Base-by-base conservation (phyloP, 2,329 filamentous ascomycete genomes). In the Fusarium gaditjirri region DNA sequence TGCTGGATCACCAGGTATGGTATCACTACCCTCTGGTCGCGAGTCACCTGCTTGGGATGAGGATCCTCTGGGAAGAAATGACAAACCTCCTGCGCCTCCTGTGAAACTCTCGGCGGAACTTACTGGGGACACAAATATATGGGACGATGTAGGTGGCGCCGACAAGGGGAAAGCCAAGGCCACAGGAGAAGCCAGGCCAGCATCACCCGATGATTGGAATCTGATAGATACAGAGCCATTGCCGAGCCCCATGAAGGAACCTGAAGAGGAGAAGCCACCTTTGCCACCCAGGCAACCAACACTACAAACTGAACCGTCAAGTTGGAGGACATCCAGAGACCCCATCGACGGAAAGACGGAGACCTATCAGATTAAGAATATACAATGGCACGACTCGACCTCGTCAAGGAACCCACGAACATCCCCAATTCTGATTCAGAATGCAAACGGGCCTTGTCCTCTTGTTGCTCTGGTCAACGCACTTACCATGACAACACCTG, bases 401-500 rank as follows among this genome's bases (percentile, higher is more conserved):
- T 85, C 87, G 0, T 80, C 85, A 3, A 86, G 88, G n/a, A 89
- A 89, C 58, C 86, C 93, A 41, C 88, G 94, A 46, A 87, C 88
- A n/a, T 95, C 94, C 1, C 95, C 96, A 0, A 94, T 98, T 61
- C 84, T 98, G 43, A 91, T 97, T 7, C 95, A 99, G 78, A 98
- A 98, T 75, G 90, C 92, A 62, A 99, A 99, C 76, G 96, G 96
- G 0, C 96, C 96, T 2, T 99, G 96, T 80, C 96, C 96, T 3
- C 83, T 99, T 19, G 89, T 99, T 31, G 96, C 96, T 5, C 86
- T 99, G 9, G 95, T 98, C 65, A 99, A 99, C 79, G 95, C 95
- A 2, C 86, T 99, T 21, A 93, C 94, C 0, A 84, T 99, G 60
- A 95, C 94, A 6, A 95, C 94, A 0, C 91, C 92, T 2, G 85